phyloP scores from a whole-genome alignment of 164 flowering plant species.

The Vitis cinerea region DNA sequence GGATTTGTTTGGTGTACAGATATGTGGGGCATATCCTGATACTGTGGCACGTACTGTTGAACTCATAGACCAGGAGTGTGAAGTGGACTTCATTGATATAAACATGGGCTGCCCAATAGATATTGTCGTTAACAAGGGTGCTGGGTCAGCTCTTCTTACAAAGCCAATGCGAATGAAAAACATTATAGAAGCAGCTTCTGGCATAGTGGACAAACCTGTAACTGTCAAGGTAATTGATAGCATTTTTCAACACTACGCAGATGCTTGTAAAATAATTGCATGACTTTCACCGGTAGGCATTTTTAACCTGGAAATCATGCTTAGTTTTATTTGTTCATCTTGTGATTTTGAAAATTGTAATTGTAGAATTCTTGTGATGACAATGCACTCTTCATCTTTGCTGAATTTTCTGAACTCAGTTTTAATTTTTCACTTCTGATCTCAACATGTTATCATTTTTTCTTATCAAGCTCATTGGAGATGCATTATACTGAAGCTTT shows the following conservation, averaged over 20 bases:
- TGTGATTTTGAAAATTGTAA: neutral
- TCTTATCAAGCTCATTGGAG: too few relatives aligned
- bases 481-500: neutral
- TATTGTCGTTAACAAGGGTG: conserved; percentile 91
- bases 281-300: too few relatives aligned
- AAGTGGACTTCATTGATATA: conserved; percentile 92
- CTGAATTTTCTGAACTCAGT: neutral
- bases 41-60: conserved; percentile 83
- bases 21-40: conserved; percentile 95
- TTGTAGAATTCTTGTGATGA: neutral
- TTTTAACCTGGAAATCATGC: too few relatives aligned
- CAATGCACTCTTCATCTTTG: neutral
- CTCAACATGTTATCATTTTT: too few relatives aligned
- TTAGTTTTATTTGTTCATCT: neutral
- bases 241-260: neutral
- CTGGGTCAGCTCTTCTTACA: conserved; percentile 90
- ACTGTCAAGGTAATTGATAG: conserved; percentile 72
- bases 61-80: conserved; percentile 78
- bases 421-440: neutral
- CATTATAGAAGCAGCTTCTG: conserved; percentile 69
- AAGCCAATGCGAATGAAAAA: conserved; percentile 88
- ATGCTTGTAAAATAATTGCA: too few relatives aligned
- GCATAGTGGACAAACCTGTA: conserved; percentile 63
- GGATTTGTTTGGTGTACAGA: conserved; percentile 92
- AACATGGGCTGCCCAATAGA: conserved; percentile 99